Percentiles rank a stretch among this genome's conserved stretches.
phyloP scores from a whole-genome alignment of 106 monocot species.

The Cymbidium sinense region DNA sequence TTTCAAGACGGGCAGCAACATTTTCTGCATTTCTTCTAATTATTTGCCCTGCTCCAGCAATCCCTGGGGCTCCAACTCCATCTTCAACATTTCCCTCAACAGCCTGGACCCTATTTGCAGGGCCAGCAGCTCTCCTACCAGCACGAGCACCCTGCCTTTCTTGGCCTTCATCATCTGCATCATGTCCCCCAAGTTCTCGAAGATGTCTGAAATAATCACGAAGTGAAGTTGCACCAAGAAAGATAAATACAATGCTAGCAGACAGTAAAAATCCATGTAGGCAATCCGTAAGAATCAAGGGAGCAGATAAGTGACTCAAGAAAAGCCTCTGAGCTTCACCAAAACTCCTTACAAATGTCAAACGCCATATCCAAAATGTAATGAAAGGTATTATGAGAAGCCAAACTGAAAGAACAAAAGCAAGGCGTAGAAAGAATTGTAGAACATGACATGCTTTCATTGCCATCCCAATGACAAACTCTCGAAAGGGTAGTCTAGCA shows the following conservation, averaged over 20 bases:
- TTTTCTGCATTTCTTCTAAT: conserved; percentile 98
- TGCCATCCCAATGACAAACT: conserved; percentile 84
- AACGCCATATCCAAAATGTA: conserved; percentile 98
- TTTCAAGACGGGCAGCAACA: conserved; percentile 91
- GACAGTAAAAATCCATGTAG: conserved; percentile 95
- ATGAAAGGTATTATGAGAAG: conserved; percentile 98
- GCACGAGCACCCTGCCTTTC: conserved; percentile 89
- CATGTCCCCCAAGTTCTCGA: conserved; percentile 73
- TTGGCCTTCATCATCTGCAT: conserved; percentile 81
- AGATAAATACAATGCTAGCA: conserved; percentile 96
- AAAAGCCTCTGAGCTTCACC: conserved; percentile 92
- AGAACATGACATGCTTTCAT: conserved; percentile 90
- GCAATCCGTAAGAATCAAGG: conserved; percentile 87
- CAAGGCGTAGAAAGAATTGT: conserved; percentile 86
- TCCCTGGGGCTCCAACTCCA: conserved; percentile 62
- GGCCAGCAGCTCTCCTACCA: conserved; percentile 54
- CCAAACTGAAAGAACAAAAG: conserved; percentile 98
- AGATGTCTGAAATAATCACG: conserved; percentile 95
- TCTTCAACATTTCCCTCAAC: conserved; percentile 77
- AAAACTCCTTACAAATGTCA: conserved; percentile 91
- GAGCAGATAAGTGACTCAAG: conserved; percentile 72
- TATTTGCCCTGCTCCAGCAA: conserved; percentile 77
- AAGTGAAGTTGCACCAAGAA: conserved; percentile 96
- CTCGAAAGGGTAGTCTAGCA: conserved; percentile 82
- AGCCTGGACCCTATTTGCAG: conserved; percentile 50